Base-by-base conservation (phyloP, 2,329 filamentous ascomycete species). In the Shiraia sp. region DNA sequence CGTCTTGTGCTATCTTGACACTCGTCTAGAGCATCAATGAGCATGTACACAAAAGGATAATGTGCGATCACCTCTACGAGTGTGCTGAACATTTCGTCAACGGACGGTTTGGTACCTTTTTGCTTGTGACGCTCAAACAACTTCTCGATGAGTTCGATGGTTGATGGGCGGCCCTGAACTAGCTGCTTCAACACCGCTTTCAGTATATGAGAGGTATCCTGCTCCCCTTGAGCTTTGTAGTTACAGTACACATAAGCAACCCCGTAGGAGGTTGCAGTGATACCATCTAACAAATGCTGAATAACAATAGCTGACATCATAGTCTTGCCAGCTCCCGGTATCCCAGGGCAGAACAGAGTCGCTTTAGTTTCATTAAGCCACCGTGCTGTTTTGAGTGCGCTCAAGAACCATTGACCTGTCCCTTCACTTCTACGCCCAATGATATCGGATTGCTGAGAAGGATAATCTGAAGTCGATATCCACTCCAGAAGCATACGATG, bases 191-290 rank as follows among this genome's bases (percentile, higher is more conserved):
- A 45, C 4, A 51, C 49, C 4, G 40, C 42, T 19, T 42, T 36
- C 10, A 57, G 36, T 14, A 52, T 12, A 22, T 23, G 38, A 1
- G 23, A 25, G 0, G 23, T 10, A 12, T 32, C 36, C 28, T 79
- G 75, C 10, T 75, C 62, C 0, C 67, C 41, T 7, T 68, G 49
- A 2, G 56, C 55, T 13, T 57, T 56, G 45, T 72, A 77, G 37
- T 75, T 72, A 55, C 69, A 76, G 36, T 76, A 81, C 0, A 79
- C 12, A 22, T 73, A 79, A 0, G 70, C 72, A n/a, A 80, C 58
- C 0, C 70, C 70, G 17, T 0, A 10, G 68, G 45, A 1, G 56
- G 44, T 0, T 40, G n/a, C n/a, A 30, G 12, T 7, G 17, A 9
- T 16, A n/a, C n/a, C n/a, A n/a, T 22, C 22, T 8, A 23, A 15